phyloP scores from a whole-genome alignment of 805 yeast genomes.

The Lipomyces yamanashiensis region DNA sequence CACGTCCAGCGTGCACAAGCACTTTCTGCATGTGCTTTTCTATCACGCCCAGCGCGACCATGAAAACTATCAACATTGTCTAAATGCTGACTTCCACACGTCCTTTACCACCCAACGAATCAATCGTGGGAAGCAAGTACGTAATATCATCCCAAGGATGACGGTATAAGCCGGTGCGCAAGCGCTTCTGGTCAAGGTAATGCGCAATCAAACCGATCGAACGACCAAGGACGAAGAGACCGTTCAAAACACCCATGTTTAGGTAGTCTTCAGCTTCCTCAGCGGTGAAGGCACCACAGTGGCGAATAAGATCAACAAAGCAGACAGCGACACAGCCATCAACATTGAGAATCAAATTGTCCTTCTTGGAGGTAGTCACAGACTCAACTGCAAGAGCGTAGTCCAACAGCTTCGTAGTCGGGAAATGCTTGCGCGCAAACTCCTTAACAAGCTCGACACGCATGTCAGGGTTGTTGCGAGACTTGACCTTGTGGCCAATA shows the following conservation, averaged over 20 bases:
- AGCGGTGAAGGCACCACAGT: constrained; percentile 52
- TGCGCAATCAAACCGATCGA: constrained; percentile 55
- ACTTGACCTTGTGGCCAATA: constrained; percentile 54
- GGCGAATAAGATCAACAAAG: constrained; percentile 51
- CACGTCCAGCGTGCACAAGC: neutral
- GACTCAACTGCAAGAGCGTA: constrained; percentile 55
- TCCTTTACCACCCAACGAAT: constrained; percentile 26
- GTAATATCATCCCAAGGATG: constrained; percentile 57
- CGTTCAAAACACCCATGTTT: constrained; percentile 53
- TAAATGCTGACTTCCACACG: constrained; percentile 30
- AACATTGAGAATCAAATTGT: constrained; percentile 52
- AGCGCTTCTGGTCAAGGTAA: constrained; percentile 54
- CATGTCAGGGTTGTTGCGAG: constrained; percentile 55
- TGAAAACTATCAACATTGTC: neutral
- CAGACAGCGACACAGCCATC: constrained; percentile 55
- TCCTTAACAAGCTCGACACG: constrained; percentile 55
- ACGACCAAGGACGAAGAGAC: constrained; percentile 53
- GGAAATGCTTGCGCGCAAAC: constrained; percentile 52
- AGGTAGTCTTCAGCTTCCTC: constrained; percentile 54
- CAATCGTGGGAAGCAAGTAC: constrained; percentile 39
- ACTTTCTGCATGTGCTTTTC: neutral
- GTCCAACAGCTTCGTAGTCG: constrained; percentile 50
- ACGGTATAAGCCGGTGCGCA: constrained; percentile 53
- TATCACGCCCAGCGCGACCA: constrained; percentile 10
- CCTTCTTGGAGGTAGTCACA: constrained; percentile 56